phyloP scores from a whole-genome alignment of 2,329 filamentous ascomycete genomes.

The Didymella pinodella region DNA sequence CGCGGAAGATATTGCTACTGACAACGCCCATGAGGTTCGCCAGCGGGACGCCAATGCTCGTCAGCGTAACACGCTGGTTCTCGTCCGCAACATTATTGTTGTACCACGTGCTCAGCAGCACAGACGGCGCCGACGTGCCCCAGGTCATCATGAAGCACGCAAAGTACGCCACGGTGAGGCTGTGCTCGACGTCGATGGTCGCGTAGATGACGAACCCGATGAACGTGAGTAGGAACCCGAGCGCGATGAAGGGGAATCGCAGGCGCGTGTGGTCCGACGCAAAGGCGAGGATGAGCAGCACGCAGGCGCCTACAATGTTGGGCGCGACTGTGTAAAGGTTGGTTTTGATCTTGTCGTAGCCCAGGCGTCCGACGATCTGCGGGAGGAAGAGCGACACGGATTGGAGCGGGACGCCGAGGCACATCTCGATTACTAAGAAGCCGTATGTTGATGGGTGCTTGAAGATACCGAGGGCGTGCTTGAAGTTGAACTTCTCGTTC shows the following conservation, averaged over 20 bases:
- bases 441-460: slow-evolving; percentile 62
- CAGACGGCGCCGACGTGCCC: slow-evolving; percentile 77
- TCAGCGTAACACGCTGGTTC: slow-evolving; percentile 73
- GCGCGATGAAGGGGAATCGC: slow-evolving; percentile 76
- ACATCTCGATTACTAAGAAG: slow-evolving; percentile 65
- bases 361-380: slow-evolving; percentile 63
- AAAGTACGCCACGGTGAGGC: slow-evolving; percentile 75
- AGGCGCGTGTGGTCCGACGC: slow-evolving; percentile 70
- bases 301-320: slow-evolving; percentile 75
- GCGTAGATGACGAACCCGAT: slow-evolving; percentile 82
- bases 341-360: slow-evolving; percentile 67
- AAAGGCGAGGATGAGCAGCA: slow-evolving; percentile 77
- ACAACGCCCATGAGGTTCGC: slow-evolving; percentile 81
- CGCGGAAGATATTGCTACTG: slow-evolving; percentile 71
- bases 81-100: slow-evolving; percentile 86
- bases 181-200: slow-evolving; percentile 67
- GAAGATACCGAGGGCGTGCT: slow-evolving; percentile 62
- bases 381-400: slow-evolving; percentile 66
- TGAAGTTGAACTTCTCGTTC: slow-evolving; percentile 63
- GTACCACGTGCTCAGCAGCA: slow-evolving; percentile 74
- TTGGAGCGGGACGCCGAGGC: slow-evolving; percentile 66
- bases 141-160: slow-evolving; percentile 85
- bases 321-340: slow-evolving; percentile 85
- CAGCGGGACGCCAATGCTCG: slow-evolving; percentile 74
- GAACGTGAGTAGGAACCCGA: slow-evolving; percentile 78